These are phyloP conservation scores for Eragrostis nindensis DNA, from an alignment of 176 grass and related monocot genomes.

Conservation along the genomic window DNA sequence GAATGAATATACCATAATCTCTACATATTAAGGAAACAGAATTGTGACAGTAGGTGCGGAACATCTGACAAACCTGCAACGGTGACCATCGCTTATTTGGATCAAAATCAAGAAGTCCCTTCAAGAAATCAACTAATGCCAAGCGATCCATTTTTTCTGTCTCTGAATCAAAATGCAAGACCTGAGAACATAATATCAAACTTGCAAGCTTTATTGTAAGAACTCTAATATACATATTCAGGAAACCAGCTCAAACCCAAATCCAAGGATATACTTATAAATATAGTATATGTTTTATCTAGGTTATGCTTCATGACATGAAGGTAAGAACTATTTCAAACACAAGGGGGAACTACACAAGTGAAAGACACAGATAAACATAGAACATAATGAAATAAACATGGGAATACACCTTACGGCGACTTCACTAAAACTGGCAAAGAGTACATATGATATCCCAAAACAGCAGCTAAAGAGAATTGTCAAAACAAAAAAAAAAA, in stretches of 20 bases:
- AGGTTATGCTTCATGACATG: slow-evolving; percentile 2
- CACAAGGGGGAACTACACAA: not conserved
- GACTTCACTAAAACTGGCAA: slow-evolving; percentile 1
- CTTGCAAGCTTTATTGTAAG: slow-evolving; percentile 55
- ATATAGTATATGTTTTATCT: not conserved
- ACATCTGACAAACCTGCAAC: slow-evolving; percentile 65
- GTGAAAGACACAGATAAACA: not conserved
- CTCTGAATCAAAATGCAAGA: slow-evolving; percentile 74
- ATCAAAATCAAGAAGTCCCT: slow-evolving; percentile 95
- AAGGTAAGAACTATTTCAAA: slow-evolving; percentile 20
- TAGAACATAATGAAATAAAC: not conserved
- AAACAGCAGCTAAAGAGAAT: not conserved
- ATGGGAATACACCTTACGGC: slow-evolving; percentile 11
- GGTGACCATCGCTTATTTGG: slow-evolving; percentile 92
- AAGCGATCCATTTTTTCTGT: slow-evolving; percentile 69
- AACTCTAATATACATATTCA: slow-evolving; percentile 33
- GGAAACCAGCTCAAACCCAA: slow-evolving; percentile 6
- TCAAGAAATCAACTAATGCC: slow-evolving; percentile 97
- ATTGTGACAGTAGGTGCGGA: slow-evolving; percentile 10
- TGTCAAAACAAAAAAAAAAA: slow-evolving; percentile 20
- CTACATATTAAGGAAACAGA: slow-evolving; percentile 2
- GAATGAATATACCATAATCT: slow-evolving; percentile 10
- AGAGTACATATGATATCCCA: not conserved
- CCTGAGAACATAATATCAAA: slow-evolving; percentile 64
- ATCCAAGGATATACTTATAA: slow-evolving; percentile 8